Evolutionary conservation across 1,284 basidiomycete genomes (phyloP), one percentile per base, ranked within the genome.

Genomic region (Leccinum griseonigrum): DNA sequence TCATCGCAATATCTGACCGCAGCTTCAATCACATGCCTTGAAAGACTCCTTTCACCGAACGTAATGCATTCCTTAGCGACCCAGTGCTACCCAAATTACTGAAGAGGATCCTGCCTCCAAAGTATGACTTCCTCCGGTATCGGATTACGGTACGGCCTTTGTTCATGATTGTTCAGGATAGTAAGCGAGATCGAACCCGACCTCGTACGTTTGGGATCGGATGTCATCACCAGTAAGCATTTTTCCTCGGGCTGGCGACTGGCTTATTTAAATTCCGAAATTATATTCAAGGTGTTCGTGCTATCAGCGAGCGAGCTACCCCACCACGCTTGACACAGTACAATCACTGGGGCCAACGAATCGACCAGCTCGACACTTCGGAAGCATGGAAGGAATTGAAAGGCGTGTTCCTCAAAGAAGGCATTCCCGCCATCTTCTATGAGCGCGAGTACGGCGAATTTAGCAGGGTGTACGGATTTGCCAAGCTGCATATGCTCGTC

Each of bases 321-420:
- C 80, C 81, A 26, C 86, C 87, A 0, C 76, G 72, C 13, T 70
- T 90, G 22, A 78, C 79, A 0, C 89, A 91, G 69, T 91, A 90
- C 67, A 78, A 90, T 66, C 84, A 88, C 64, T 90, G 85, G 85
- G 88, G 88, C 0, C 78, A 78, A 52, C 81, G 87, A 9, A 74
- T 90, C 4, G 89, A 91, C 69, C 73, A 77, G 1, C 79, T 92
- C 0, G 78, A 85, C 55, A 90, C 87, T 0, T 86, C 85, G 13
- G 87, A 90, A 69, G 86, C 84, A 1, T 91, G 89, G 89, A 79
- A 86, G 38, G 82, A 79, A 28, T 79, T 95, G 68, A 91, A 89
- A 74, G 85, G 83, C 29, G 76, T 88, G 43, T 80, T 85, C 50
- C 85, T 88, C 65, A 80, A 83, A 90, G 92, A 80, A 83, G 92